A percentile compares a stretch with the other conserved stretches of the same genome.
phyloP scores from a whole-genome alignment of 306 rosid genomes.

The Cucurbita moschata region DNA sequence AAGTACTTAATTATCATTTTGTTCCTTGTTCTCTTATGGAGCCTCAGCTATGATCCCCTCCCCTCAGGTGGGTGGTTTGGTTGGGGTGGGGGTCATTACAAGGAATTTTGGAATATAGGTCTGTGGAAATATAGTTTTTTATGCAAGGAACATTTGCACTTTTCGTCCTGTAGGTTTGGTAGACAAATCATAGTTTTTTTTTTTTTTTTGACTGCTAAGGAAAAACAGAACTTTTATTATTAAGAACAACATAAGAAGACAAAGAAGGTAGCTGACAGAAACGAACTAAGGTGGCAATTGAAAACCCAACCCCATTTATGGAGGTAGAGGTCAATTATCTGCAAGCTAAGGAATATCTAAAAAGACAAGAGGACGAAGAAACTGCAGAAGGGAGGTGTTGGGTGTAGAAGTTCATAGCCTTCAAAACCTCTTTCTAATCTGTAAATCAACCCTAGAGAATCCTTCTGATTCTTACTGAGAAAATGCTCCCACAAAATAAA shows the following conservation, averaged over 20 bases:
- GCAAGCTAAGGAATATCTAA: background rate
- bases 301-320: background rate
- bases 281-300: background rate
- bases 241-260: background rate
- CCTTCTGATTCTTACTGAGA: background rate
- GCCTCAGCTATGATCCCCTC: too few relatives aligned
- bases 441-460: background rate
- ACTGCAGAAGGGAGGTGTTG: background rate
- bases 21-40: too few relatives aligned
- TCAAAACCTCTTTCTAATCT: background rate
- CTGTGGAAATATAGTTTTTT: background rate
- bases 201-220: background rate
- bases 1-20: background rate
- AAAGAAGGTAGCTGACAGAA: background rate
- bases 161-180: background rate
- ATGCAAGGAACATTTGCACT: background rate
- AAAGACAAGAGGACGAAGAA: background rate
- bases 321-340: background rate
- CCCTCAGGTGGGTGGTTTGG: too few relatives aligned
- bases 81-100: background rate
- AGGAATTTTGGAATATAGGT: background rate
- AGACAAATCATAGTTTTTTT: background rate
- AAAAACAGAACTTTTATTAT: background rate
- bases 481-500: background rate
- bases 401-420: background rate